Evolutionary conservation across 805 yeast genomes (phyloP), one percentile per base, ranked within the genome.

Genomic region (Myxozyma udenii): DNA sequence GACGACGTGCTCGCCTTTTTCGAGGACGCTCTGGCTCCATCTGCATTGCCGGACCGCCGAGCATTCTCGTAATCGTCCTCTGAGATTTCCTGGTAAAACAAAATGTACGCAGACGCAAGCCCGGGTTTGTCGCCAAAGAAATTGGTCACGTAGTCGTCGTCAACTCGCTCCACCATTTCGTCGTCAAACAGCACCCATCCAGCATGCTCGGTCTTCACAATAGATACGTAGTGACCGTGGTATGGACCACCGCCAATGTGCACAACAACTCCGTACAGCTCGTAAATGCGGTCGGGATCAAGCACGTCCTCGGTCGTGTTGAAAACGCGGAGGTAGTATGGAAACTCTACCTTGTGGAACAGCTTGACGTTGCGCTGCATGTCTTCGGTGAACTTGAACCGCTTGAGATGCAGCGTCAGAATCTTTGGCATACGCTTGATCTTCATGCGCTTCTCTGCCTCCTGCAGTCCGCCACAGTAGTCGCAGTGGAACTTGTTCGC

Each of bases 161-260:
- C 88, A 7, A 93, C 89, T 11, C 85, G 73, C 66, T 90, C 97
- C 2, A 93, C 96, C 4, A 93, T 83, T 68, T 93, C 98, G 68
- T 93, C 98, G 67, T 93, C 98, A 69, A 86, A 93, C 50, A 93
- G 71, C 30, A 93, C 70, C 98, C 98, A 93, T 0, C 96, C 90
- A 36, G 80, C 79, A 22, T 78, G 75, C 50, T 78, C 82, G 7
- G 90, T 84, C 64, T 88, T 89, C 53, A 93, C 84, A 5, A 95
- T 72, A 0, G 95, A 79, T 7, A 93, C 91, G 67, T 93, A 93
- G 67, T 93, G 98, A 0, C 98, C 98, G 69, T 90, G 97, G 72
- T 89, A 89, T 1, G 98, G 97, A 0, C 98, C 97, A 2, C 96
- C 95, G 5, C 98, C 98, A 61, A 93, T 82, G 65, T 93, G 98